Conservation (phyloP, 139 green algal species). For the Chlamydomonas applanata region DNA sequence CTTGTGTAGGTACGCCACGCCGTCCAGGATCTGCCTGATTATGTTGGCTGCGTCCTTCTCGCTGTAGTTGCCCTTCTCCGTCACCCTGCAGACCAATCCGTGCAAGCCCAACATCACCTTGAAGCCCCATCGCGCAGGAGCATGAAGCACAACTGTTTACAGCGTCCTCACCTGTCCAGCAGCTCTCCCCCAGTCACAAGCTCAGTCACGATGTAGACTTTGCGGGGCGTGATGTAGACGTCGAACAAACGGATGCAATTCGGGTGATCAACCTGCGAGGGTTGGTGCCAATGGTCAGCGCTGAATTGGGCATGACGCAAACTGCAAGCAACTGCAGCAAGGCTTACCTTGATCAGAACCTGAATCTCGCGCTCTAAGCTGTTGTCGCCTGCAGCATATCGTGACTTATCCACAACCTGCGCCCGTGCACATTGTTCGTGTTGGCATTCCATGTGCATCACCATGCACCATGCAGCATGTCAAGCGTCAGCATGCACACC, state of each 20-base stretch:
- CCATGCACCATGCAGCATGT: not conserved
- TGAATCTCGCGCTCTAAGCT: conserved; percentile 73
- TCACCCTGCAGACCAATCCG: conserved; percentile 46
- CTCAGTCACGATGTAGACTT: conserved; percentile 82
- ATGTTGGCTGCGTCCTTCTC: conserved; percentile 65
- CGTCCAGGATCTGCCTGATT: conserved; percentile 68
- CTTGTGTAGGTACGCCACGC: conserved; percentile 73
- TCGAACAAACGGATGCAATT: conserved; percentile 77
- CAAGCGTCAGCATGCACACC: conserved; percentile 28
- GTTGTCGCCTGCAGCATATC: conserved; percentile 71
- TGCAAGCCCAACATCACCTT: not conserved
- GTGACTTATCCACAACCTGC: conserved; percentile 74
- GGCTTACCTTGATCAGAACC: conserved; percentile 63
- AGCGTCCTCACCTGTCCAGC: conserved; percentile 62
- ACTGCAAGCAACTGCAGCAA: too few relatives aligned
- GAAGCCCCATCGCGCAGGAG: not conserved
- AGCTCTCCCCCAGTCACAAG: conserved; percentile 77
- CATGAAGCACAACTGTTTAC: not conserved
- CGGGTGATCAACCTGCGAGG: conserved; percentile 60
- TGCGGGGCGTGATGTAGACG: conserved; percentile 71
- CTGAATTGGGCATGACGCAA: not conserved
- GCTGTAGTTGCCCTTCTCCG: conserved; percentile 67
- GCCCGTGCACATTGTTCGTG: not conserved
- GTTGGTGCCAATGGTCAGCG: not conserved
- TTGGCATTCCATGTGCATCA: not conserved